Percentiles rank a stretch among this genome's conserved stretches.
Evolutionary conservation across 305 asterid genomes (phyloP).

Genomic region (Solanum hybrid): DNA sequence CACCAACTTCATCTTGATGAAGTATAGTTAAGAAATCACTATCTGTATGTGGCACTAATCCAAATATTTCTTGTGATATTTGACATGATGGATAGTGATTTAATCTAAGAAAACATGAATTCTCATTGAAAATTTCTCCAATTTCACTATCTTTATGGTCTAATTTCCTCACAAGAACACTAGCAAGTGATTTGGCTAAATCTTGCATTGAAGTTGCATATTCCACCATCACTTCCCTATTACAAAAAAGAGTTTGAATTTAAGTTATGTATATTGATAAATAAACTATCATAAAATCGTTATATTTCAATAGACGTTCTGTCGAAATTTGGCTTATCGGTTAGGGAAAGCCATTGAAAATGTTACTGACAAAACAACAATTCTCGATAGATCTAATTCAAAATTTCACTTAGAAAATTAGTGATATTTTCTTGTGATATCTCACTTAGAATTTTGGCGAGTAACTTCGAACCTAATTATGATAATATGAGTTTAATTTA

Average conservation of each 20-base stretch:
- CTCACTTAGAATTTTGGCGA: background rate
- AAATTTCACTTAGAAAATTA: background rate
- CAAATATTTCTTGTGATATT: constrained; percentile 22
- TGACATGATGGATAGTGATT: constrained; percentile 53
- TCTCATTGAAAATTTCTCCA: constrained; percentile 33
- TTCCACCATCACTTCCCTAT: constrained; percentile 59
- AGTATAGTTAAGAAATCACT: constrained; percentile 67
- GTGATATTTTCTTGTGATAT: too few species aligned
- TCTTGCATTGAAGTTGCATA: constrained; percentile 56
- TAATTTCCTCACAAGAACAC: constrained; percentile 35
- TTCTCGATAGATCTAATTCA: background rate
- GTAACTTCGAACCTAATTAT: background rate
- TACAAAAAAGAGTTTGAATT: background rate
- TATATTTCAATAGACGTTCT: background rate
- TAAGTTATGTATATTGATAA: background rate
- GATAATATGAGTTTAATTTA: background rate
- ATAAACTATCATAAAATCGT: background rate
- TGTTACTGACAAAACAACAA: background rate
- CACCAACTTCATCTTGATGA: constrained; percentile 72
- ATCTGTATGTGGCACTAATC: constrained; percentile 70
- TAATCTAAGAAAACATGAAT: constrained; percentile 51
- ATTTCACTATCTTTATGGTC: constrained; percentile 17
- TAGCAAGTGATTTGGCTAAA: constrained; percentile 33
- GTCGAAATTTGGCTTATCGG: background rate
- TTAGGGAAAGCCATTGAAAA: background rate